Evolutionary conservation across 129 eudicot species (phyloP), one percentile per base, ranked within the genome.

Genomic region (Centella asiatica): DNA sequence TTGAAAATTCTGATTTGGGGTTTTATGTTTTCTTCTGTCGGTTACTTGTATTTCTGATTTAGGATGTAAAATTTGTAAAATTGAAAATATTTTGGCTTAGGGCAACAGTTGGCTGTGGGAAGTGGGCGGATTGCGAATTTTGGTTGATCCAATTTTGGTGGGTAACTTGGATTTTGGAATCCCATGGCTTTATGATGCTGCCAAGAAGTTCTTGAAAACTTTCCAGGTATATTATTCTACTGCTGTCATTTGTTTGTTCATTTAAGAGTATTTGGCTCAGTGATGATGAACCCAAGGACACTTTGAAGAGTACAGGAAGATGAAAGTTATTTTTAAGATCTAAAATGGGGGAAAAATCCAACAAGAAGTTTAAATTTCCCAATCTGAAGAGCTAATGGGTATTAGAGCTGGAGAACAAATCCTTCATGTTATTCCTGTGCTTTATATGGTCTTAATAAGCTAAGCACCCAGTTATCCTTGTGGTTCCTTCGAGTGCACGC

Each of bases 71-170:
- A 39, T n/a, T n/a, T n/a, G n/a, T n/a, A n/a, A n/a, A n/a, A n/a
- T n/a, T n/a, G n/a, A n/a, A n/a, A n/a, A n/a, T n/a, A 33, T 65
- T 72, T 53, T 83, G 69, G 53, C 68, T 49, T 56, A 86, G 97
- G 97, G 94, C 15, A 90, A 86, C 73, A 86, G 95, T 73, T 90
- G 97, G 97, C 55, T 90, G 63, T 86, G 97, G 97, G 97, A 90
- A 67, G 95, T 90, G 20, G 85, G 82, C 67, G 89, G 95, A 33
- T 70, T 81, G 72, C 86, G 77, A 63, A 71, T 90, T 61, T 57
- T 90, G 83, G 97, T 90, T 70, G 97, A 90, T 75, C 97, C 97
- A 32, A 73, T 90, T 65, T 77, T 90, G 80, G 97, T 86, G 61
- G 95, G 97, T 60, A 86, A 83, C 69, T 83, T 90, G 85, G 94